Evolutionary conservation across 2,329 filamentous ascomycete species (phyloP).

Genomic region (Parascedosporium putredinis): DNA sequence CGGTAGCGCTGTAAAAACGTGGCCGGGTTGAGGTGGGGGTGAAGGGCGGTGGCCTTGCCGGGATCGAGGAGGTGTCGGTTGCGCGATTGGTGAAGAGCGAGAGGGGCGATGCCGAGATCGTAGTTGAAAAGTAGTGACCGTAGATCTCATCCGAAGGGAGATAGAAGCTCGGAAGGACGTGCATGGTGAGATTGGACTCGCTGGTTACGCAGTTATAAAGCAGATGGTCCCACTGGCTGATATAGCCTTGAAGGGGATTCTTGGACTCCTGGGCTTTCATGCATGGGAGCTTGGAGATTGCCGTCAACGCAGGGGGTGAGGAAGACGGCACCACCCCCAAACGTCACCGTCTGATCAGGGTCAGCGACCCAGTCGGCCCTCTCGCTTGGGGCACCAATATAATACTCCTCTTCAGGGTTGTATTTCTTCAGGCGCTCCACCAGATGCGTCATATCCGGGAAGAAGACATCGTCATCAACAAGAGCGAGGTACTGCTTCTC

Average conservation of each 20-base stretch:
- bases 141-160: conserved; percentile 24
- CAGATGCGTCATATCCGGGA: conserved; percentile 30
- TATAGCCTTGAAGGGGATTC: conserved; percentile 14
- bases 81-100: conserved; percentile 29
- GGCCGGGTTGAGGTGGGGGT: conserved; percentile 31
- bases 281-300: conserved; percentile 27
- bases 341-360: conserved; percentile 26
- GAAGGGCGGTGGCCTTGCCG: conserved; percentile 30
- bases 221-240: conserved; percentile 27
- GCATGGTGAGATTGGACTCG: conserved; percentile 25
- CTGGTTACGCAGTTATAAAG: conserved; percentile 29
- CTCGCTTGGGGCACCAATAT: conserved; percentile 34
- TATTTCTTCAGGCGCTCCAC: conserved; percentile 25
- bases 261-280: conserved; percentile 15
- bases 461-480: conserved; percentile 35
- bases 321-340: conserved; percentile 34
- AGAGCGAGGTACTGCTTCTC: conserved; percentile 31
- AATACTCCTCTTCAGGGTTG: conserved; percentile 22
- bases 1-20: conserved; percentile 37
- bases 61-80: conserved; percentile 27
- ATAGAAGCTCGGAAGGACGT: conserved; percentile 32
- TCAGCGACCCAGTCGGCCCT: conserved; percentile 29
- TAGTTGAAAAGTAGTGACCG: conserved; percentile 21
- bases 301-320: conserved; percentile 24
- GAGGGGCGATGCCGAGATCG: conserved; percentile 28